phyloP scores from a whole-genome alignment of 441 rosid species.

The Bocquillonia castaneifolia region DNA sequence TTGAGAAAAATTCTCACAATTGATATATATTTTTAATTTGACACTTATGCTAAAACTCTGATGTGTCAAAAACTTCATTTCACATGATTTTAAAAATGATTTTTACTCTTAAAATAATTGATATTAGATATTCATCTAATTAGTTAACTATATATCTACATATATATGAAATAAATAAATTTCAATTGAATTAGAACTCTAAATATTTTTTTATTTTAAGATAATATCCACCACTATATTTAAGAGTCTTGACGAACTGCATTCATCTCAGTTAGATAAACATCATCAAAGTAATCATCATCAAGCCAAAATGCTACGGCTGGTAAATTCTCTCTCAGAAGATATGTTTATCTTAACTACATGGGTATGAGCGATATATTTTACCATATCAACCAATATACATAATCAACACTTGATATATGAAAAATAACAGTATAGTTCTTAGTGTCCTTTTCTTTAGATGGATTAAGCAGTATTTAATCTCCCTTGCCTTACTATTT shows the following conservation, averaged over 20 bases:
- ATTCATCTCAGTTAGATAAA: slow-evolving; percentile 60
- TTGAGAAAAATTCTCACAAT: no score
- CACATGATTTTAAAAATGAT: no score
- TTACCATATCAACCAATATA: slow-evolving; percentile 66
- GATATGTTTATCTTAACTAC: slow-evolving; percentile 80
- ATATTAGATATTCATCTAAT: no score
- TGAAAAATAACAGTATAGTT: slow-evolving; percentile 6
- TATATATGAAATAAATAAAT: no score
- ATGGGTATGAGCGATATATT: slow-evolving; percentile 61
- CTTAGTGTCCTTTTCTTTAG: background rate
- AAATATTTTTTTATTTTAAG: no score
- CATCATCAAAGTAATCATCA: slow-evolving; percentile 30
- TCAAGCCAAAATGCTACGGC: slow-evolving; percentile 71
- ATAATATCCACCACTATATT: no score
- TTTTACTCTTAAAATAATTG: no score
- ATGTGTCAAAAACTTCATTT: no score
- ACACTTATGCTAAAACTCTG: no score
- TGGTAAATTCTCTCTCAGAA: slow-evolving; percentile 58
- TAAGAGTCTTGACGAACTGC: slow-evolving; percentile 59
- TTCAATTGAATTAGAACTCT: no score
- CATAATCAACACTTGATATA: slow-evolving; percentile 77
- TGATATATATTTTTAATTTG: no score
- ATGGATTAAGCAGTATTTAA: background rate
- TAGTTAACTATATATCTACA: no score
- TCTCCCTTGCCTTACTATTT: background rate